phyloP scores from a whole-genome alignment of 225 moss, liverwort and hornwort genomes.

The Physcomitrium patens region DNA sequence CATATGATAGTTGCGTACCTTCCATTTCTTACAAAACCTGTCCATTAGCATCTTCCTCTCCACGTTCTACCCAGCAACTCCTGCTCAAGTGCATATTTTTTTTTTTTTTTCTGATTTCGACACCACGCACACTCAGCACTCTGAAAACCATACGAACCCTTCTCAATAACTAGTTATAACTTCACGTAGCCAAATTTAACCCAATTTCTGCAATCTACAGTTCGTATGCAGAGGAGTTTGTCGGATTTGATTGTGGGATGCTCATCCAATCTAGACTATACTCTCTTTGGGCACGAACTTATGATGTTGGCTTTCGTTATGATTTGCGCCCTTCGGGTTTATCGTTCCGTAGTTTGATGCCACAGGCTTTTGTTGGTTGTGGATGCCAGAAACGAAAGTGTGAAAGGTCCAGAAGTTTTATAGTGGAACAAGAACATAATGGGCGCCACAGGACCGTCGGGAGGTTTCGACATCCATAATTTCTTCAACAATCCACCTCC shows the following conservation, averaged over 20 bases:
- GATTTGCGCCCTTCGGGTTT: neutral
- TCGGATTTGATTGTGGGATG: neutral
- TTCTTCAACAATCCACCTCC: slow-evolving; percentile 78
- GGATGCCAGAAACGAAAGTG: slow-evolving; percentile 35
- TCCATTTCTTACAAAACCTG: too few relatives aligned
- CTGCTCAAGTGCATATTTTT: too few relatives aligned
- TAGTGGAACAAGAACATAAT: slow-evolving; percentile 50
- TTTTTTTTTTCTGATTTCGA: too few relatives aligned
- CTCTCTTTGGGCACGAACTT: neutral
- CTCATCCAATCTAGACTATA: neutral
- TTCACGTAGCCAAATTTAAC: too few relatives aligned
- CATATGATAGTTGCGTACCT: too few relatives aligned
- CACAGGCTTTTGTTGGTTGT: slow-evolving; percentile 27
- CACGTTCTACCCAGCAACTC: too few relatives aligned
- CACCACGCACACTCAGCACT: too few relatives aligned
- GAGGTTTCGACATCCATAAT: slow-evolving; percentile 90
- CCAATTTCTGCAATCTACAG: too few relatives aligned
- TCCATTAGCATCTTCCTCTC: too few relatives aligned
- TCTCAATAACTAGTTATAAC: too few relatives aligned
- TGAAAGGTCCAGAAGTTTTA: slow-evolving; percentile 21
- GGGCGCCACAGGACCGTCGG: slow-evolving; percentile 90
- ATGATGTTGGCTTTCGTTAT: neutral
- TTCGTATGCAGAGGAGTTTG: neutral
- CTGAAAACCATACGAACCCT: too few relatives aligned
- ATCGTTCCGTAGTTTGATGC: slow-evolving; percentile 15